Percentiles rank a stretch among this genome's conserved stretches.
Evolutionary conservation across 139 green algal genomes (phyloP).

Genomic region (Tetradesmus obliquus): DNA sequence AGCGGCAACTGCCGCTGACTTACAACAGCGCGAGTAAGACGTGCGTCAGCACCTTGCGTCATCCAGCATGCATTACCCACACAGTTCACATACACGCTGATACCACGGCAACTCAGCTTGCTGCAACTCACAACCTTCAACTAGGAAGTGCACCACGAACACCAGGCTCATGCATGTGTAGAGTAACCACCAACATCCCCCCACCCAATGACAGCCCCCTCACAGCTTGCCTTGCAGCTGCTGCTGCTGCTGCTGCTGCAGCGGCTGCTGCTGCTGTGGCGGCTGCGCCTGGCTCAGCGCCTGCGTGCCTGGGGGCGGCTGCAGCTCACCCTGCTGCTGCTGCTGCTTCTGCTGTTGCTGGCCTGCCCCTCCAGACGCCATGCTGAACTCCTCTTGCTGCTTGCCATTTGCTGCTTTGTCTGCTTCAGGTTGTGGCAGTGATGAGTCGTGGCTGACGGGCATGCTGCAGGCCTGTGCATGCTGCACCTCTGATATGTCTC

Average conservation of each 20-base stretch:
- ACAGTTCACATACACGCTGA: no score
- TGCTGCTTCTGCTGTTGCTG: neutral
- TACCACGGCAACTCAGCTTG: no score
- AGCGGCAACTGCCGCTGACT: no score
- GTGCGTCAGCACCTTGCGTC: no score
- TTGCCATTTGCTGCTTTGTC: neutral
- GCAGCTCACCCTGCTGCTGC: conserved; percentile 26
- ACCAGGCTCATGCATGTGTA: no score
- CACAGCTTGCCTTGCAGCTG: neutral
- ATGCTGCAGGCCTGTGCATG: conserved; percentile 54
- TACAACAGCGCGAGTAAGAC: no score
- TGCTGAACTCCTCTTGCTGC: conserved; percentile 10
- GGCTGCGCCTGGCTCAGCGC: neutral
- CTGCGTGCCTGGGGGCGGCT: neutral
- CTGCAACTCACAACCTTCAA: no score
- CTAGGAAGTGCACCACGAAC: no score
- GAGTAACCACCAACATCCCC: no score
- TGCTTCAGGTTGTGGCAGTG: conserved; percentile 42
- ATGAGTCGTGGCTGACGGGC: conserved; percentile 55
- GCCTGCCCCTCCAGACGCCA: neutral
- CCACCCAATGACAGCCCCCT: neutral
- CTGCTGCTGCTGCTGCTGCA: neutral
- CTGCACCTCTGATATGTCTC: conserved; percentile 43
- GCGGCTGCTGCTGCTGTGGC: neutral
- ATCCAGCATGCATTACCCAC: no score